phyloP scores from a whole-genome alignment of 352 stramenopile genomes.

The Pythium myriotylum region DNA sequence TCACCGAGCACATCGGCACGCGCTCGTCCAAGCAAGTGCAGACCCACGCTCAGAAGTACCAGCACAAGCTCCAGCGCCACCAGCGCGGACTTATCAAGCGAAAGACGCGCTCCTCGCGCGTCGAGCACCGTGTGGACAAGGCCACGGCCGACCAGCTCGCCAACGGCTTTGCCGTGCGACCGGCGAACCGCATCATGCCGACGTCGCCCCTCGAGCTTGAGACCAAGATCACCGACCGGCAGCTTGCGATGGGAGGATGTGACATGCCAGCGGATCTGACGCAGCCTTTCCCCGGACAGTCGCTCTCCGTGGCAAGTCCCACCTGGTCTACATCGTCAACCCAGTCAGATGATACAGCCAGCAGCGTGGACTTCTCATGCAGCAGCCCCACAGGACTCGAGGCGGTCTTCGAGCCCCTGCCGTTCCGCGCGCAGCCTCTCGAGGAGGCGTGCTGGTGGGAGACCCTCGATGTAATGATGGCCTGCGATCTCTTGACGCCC shows the following conservation, averaged over 20 bases:
- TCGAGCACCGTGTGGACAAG: conserved; percentile 19
- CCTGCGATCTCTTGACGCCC: no score
- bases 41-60: conserved; percentile 84
- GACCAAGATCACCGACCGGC: not conserved
- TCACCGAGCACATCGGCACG: conserved; percentile 70
- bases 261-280: no score
- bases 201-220: conserved; percentile 6
- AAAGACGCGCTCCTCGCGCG: conserved; percentile 46
- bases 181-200: not conserved
- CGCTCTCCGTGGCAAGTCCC: no score
- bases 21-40: conserved; percentile 81
- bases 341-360: not conserved
- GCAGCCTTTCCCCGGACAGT: no score
- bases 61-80: conserved; percentile 79
- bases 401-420: no score
- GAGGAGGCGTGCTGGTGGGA: no score
- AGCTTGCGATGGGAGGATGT: not conserved
- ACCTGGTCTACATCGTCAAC: not conserved
- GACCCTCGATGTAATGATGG: no score
- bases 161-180: conserved; percentile 2
- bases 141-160: conserved; percentile 17
- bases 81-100: conserved; percentile 30
- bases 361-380: not conserved
- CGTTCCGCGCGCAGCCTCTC: no score
- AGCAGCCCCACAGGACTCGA: no score